A percentile compares a stretch with the other conserved stretches of the same genome.
Conservation (phyloP, 169 alveolate species). For the Plasmodium coatneyi region DNA sequence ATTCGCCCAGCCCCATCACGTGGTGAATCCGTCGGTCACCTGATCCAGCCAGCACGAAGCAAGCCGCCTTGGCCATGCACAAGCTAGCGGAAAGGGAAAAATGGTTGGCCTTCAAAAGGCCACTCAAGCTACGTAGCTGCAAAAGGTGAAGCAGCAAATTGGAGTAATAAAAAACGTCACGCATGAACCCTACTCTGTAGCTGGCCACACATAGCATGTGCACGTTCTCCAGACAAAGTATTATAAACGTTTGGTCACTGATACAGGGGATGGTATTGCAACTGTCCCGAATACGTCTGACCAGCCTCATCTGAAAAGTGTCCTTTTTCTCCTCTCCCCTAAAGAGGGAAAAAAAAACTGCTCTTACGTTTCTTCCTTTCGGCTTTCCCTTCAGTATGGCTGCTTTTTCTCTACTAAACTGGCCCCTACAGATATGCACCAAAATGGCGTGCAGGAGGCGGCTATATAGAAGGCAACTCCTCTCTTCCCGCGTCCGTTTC, state of each 20-base stretch:
- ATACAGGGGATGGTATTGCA: conserved; percentile 27
- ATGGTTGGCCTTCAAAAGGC: conserved; percentile 22
- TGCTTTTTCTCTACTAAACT: conserved; percentile 4
- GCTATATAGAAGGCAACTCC: conserved; percentile 11
- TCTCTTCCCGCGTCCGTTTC: neutral
- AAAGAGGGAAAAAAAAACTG: neutral
- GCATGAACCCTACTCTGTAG: conserved; percentile 11
- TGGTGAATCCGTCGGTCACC: neutral
- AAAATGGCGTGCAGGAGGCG: conserved; percentile 23
- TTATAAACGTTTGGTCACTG: neutral
- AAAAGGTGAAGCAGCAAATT: conserved; percentile 6
- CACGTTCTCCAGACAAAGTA: conserved; percentile 30
- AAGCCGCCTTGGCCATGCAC: conserved; percentile 20
- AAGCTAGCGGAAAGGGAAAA: conserved; percentile 22
- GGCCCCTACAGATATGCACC: neutral
- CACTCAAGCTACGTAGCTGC: neutral
- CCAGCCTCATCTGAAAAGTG: neutral
- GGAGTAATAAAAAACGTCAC: conserved; percentile 12
- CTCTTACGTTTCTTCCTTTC: neutral
- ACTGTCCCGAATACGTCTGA: neutral
- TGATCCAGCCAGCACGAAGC: neutral
- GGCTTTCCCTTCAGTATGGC: neutral
- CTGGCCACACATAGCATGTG: conserved; percentile 18
- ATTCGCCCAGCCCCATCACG: neutral
- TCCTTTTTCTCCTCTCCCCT: neutral